Percentiles rank a stretch among this genome's conserved stretches.
Conservation (phyloP, 1,284 basidiomycete genomes). For the Boletus nobilissimus region DNA sequence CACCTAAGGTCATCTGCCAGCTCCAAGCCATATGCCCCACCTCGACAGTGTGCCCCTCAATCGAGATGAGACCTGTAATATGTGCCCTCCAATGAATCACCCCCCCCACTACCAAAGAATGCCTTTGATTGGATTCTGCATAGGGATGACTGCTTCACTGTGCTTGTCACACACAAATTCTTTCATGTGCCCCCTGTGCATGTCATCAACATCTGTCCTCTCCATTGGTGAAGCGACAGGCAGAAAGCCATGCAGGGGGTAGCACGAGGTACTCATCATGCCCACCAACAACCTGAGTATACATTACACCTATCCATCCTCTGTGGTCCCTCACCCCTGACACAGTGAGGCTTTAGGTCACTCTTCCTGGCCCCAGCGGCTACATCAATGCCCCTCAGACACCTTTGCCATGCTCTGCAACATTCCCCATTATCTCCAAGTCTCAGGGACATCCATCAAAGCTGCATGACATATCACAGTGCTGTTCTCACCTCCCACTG, state of each 20-base stretch:
- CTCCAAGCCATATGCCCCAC: constrained; percentile 55
- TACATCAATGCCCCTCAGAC: constrained; percentile 72
- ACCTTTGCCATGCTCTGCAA: constrained; percentile 75
- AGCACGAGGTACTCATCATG: constrained; percentile 89
- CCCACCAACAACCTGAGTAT: constrained; percentile 46
- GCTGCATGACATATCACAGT: constrained; percentile 75
- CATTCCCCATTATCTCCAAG: constrained; percentile 79
- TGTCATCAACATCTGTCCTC: constrained; percentile 76
- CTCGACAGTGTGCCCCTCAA: constrained; percentile 75
- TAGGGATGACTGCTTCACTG: constrained; percentile 74
- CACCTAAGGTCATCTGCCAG: constrained; percentile 60
- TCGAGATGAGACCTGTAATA: constrained; percentile 83
- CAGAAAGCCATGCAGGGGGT: constrained; percentile 84
- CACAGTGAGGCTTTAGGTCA: constrained; percentile 52
- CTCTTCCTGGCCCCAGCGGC: constrained; percentile 81
- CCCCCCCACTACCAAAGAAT: constrained; percentile 51
- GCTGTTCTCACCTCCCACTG: too few species aligned
- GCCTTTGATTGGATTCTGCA: constrained; percentile 73
- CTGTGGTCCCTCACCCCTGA: not conserved
- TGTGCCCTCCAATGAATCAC: constrained; percentile 71
- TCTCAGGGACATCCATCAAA: constrained; percentile 77
- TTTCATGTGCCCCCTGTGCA: constrained; percentile 97
- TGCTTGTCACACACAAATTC: constrained; percentile 96
- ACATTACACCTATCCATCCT: constrained; percentile 36
- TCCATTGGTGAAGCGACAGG: constrained; percentile 50